A percentile compares a stretch with the other conserved stretches of the same genome.
phyloP scores from a whole-genome alignment of 345 rosid species.

The Capsella bursapastoris region DNA sequence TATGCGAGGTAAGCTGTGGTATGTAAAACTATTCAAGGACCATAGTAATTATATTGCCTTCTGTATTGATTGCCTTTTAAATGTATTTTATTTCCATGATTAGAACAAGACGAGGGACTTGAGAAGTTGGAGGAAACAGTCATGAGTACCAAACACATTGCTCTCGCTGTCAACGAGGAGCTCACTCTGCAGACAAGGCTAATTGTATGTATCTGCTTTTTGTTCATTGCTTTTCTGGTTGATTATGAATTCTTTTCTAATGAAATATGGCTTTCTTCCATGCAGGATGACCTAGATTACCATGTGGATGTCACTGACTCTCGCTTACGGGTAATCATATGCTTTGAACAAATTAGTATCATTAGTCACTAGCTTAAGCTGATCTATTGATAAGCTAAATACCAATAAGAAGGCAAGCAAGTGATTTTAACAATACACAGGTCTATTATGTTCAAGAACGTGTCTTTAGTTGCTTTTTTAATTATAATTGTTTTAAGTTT shows the following conservation, averaged over 20 bases:
- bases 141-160: slow-evolving; percentile 87
- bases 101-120: slow-evolving; percentile 99
- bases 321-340: slow-evolving; percentile 69
- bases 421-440: background rate
- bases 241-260: background rate
- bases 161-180: slow-evolving; percentile 90
- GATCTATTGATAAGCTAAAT: background rate
- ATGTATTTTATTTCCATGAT: slow-evolving; percentile 20
- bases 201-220: slow-evolving; percentile 57
- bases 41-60: background rate
- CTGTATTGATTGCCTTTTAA: background rate
- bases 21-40: slow-evolving; percentile 13
- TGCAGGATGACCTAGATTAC: slow-evolving; percentile 91
- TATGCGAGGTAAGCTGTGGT: slow-evolving; percentile 74
- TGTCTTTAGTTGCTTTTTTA: background rate
- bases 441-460: slow-evolving; percentile 9
- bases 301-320: slow-evolving; percentile 92
- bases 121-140: slow-evolving; percentile 93
- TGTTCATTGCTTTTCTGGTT: background rate
- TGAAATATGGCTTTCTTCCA: background rate
- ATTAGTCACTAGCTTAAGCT: background rate
- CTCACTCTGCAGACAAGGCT: slow-evolving; percentile 90
- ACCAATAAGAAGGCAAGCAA: slow-evolving; percentile 13
- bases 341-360: background rate
- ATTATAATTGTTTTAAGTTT: background rate